A percentile compares a stretch with the other conserved stretches of the same genome.
These are phyloP conservation scores for Astraeus odoratus DNA, from an alignment of 768 basidiomycete genomes.

Conservation along the genomic window DNA sequence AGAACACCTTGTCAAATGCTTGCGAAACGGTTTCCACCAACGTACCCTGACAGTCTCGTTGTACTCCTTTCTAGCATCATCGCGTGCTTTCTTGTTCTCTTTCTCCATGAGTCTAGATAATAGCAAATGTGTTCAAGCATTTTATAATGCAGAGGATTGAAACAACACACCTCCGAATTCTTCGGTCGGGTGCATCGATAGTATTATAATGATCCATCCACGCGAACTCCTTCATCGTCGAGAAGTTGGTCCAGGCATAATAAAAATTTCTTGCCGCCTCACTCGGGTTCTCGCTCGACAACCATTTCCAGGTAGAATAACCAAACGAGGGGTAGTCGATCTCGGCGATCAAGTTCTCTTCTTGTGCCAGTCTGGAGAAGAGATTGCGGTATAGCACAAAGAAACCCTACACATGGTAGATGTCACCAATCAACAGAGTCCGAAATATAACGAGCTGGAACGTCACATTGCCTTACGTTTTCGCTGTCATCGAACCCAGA, in stretches of 20 bases:
- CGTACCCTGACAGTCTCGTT: slow-evolving; percentile 84
- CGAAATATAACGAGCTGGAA: neutral
- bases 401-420: slow-evolving; percentile 56
- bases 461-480: slow-evolving; percentile 37
- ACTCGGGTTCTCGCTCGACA: slow-evolving; percentile 35
- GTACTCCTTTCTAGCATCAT: slow-evolving; percentile 84
- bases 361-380: slow-evolving; percentile 74
- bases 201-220: slow-evolving; percentile 86
- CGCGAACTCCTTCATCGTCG: slow-evolving; percentile 78
- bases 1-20: too few species aligned
- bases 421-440: neutral
- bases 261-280: slow-evolving; percentile 73
- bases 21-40: too few species aligned
- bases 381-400: slow-evolving; percentile 85
- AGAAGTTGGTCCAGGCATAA: slow-evolving; percentile 78
- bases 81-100: slow-evolving; percentile 89
- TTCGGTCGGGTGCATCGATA: slow-evolving; percentile 80
- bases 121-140: neutral
- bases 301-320: slow-evolving; percentile 68
- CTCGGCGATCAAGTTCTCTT: slow-evolving; percentile 50
- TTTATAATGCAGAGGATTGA: neutral
- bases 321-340: slow-evolving; percentile 80
- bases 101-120: slow-evolving; percentile 77
- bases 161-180: slow-evolving; percentile 64
- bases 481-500: slow-evolving; percentile 54